phyloP scores from a whole-genome alignment of 352 stramenopile species.

The Phytopythium litorale region DNA sequence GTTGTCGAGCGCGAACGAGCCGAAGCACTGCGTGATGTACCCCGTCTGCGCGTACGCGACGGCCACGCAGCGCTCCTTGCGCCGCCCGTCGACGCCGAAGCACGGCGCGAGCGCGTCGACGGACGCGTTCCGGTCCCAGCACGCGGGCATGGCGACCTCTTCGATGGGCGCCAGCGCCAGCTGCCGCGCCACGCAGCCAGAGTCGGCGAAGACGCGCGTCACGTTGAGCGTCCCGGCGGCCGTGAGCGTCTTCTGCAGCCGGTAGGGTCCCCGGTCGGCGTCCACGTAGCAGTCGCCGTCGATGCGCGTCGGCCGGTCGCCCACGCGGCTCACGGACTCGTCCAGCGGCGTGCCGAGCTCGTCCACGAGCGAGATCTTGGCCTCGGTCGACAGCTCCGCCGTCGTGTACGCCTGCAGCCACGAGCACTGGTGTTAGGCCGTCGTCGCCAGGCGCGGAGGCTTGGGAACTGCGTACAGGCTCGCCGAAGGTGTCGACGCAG shows the following conservation, averaged over 20 bases:
- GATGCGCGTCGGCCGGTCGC: constrained; percentile 64
- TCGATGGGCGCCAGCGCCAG: constrained; percentile 42
- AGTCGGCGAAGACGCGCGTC: constrained; percentile 49
- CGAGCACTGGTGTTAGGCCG: too few relatives aligned
- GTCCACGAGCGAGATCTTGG: constrained; percentile 69
- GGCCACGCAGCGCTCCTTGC: constrained; percentile 55
- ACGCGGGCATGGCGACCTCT: constrained; percentile 55
- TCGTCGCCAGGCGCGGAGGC: neutral
- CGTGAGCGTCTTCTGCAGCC: constrained; percentile 53
- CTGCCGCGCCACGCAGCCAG: constrained; percentile 49
- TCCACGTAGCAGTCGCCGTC: constrained; percentile 77
- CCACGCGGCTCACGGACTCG: constrained; percentile 54
- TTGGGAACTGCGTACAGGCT: constrained; percentile 32
- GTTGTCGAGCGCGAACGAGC: constrained; percentile 60
- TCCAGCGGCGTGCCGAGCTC: constrained; percentile 56
- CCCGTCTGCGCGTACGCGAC: constrained; percentile 80
- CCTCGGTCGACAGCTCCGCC: constrained; percentile 22
- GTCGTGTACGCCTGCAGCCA: constrained; percentile 39
- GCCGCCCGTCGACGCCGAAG: constrained; percentile 53
- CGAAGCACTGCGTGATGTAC: constrained; percentile 73
- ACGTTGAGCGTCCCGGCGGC: constrained; percentile 27
- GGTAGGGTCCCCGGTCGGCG: constrained; percentile 35
- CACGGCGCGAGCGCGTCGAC: constrained; percentile 64
- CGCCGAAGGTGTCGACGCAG: constrained; percentile 76
- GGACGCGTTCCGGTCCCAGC: constrained; percentile 83